These are phyloP conservation scores for Simplicillium aogashimaense DNA, from an alignment of 2,329 filamentous ascomycete species.

Conservation along the genomic window DNA sequence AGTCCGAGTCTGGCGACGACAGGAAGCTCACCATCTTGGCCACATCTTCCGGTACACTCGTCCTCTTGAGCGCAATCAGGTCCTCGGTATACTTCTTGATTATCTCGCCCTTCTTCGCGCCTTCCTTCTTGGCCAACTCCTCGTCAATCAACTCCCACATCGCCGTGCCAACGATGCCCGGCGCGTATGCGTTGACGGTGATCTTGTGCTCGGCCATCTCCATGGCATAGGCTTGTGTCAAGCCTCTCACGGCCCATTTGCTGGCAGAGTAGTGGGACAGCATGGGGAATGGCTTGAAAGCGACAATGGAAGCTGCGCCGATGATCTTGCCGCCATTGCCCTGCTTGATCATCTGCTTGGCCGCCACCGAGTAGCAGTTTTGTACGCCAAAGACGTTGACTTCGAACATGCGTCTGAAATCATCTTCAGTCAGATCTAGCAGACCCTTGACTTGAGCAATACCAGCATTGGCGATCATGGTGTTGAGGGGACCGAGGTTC, in stretches of 20 bases:
- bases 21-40: slow-evolving; percentile 53
- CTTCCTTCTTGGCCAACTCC: slow-evolving; percentile 32
- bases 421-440: slow-evolving; percentile 45
- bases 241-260: slow-evolving; percentile 57
- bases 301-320: slow-evolving; percentile 44
- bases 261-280: slow-evolving; percentile 53
- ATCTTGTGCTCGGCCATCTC: slow-evolving; percentile 55
- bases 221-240: slow-evolving; percentile 58
- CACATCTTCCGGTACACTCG: slow-evolving; percentile 53
- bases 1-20: slow-evolving; percentile 48
- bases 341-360: slow-evolving; percentile 55
- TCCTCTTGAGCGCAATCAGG: slow-evolving; percentile 45
- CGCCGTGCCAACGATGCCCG: slow-evolving; percentile 54
- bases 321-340: slow-evolving; percentile 42
- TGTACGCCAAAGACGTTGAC: slow-evolving; percentile 58
- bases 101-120: slow-evolving; percentile 38
- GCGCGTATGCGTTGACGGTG: slow-evolving; percentile 57
- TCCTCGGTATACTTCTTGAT: slow-evolving; percentile 44
- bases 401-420: slow-evolving; percentile 49
- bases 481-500: slow-evolving; percentile 38
- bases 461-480: slow-evolving; percentile 50
- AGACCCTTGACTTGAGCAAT: slow-evolving; percentile 47
- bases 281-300: slow-evolving; percentile 48
- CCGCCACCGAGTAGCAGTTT: slow-evolving; percentile 54
- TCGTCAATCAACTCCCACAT: slow-evolving; percentile 65